A percentile compares a stretch with the other conserved stretches of the same genome.
Conservation (phyloP, 2,329 filamentous ascomycete genomes). For the Trichoderma sp. region DNA sequence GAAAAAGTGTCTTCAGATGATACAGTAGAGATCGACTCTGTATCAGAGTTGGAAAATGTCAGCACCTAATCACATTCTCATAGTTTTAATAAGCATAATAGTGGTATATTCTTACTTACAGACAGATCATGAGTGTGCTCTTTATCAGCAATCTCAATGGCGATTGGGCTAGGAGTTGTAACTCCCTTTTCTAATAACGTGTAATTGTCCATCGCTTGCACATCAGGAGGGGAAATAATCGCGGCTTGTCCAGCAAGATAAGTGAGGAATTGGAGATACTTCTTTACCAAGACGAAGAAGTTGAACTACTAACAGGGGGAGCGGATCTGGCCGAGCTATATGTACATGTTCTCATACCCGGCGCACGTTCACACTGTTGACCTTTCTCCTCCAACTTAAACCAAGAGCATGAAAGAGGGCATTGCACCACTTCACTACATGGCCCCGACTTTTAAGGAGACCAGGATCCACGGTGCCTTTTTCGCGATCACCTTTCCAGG, state of each 20-base stretch:
- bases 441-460: not conserved
- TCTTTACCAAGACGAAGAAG: not conserved
- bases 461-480: not conserved
- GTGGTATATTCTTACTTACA: not conserved
- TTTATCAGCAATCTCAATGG: not conserved
- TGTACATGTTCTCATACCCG: not conserved
- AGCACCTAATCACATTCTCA: not conserved
- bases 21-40: not conserved
- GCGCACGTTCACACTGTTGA: not conserved
- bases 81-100: not conserved
- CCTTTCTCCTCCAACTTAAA: not conserved
- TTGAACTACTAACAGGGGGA: not conserved
- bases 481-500: not conserved
- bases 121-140: not conserved
- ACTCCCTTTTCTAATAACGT: not conserved
- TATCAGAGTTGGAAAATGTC: not conserved
- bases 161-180: not conserved
- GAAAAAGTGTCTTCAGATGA: constrained; percentile 27
- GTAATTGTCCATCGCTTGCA: not conserved
- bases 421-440: not conserved
- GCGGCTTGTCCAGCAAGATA: not conserved
- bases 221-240: not conserved
- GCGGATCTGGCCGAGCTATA: not conserved
- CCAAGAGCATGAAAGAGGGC: not conserved
- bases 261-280: too few species aligned